Conservation (phyloP, 805 yeast species). For the Yamadazyma nakazawae region DNA sequence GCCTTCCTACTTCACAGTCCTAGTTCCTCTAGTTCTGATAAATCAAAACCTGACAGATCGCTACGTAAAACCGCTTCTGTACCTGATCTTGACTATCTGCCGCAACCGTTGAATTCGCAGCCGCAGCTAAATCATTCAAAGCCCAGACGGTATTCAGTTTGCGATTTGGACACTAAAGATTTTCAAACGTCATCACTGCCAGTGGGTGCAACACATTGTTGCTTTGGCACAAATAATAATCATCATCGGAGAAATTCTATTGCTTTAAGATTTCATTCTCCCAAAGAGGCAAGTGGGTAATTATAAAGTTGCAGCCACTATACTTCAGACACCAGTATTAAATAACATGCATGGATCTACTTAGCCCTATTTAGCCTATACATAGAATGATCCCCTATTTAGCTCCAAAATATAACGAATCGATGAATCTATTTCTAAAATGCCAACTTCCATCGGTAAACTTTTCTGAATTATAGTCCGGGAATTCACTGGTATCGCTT, state of each 20-base stretch:
- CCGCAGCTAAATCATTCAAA: neutral
- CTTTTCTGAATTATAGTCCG: constrained; percentile 32
- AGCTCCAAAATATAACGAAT: constrained; percentile 76
- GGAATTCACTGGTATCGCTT: constrained; percentile 17
- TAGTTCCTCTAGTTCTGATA: neutral
- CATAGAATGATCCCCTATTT: constrained; percentile 13
- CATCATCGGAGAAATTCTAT: constrained; percentile 46
- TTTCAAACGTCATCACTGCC: constrained; percentile 8
- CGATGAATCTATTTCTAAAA: constrained; percentile 68
- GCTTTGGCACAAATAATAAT: neutral
- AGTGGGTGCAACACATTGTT: neutral
- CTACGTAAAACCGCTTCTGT: constrained; percentile 5
- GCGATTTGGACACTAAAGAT: constrained; percentile 12
- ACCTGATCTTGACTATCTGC: neutral
- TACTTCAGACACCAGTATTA: neutral
- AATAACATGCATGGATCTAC: neutral
- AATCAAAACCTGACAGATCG: neutral
- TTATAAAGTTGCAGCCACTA: neutral
- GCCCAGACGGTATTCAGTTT: constrained; percentile 12
- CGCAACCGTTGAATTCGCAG: neutral
- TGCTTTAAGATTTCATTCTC: constrained; percentile 44
- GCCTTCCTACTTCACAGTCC: constrained; percentile 1
- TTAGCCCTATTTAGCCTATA: neutral
- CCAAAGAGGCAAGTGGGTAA: constrained; percentile 17
- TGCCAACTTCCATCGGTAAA: constrained; percentile 53